phyloP scores from a whole-genome alignment of 2,329 filamentous ascomycete genomes.

The Clarireedia homoeocarpa region DNA sequence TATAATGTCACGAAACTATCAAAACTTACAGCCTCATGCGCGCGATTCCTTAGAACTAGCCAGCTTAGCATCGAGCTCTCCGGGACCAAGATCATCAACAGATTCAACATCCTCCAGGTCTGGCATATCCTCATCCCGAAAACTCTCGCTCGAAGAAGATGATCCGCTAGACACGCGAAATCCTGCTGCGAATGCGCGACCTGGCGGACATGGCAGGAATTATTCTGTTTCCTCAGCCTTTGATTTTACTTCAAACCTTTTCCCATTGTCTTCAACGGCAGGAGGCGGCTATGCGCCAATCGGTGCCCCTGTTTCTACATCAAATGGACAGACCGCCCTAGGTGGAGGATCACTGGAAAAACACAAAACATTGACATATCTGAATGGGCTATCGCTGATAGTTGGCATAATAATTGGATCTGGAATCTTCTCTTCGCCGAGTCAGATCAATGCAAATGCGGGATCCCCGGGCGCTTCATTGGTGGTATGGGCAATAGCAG shows the following conservation, averaged over 20 bases:
- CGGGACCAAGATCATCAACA: constrained; percentile 49
- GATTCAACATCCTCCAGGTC: constrained; percentile 72
- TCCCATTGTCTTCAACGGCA: constrained; percentile 79
- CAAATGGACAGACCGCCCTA: constrained; percentile 47
- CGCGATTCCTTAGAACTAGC: constrained; percentile 96
- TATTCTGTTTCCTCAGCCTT: constrained; percentile 92
- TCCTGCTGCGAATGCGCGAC: constrained; percentile 35
- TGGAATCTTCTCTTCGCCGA: constrained; percentile 91
- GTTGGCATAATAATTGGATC: constrained; percentile 92
- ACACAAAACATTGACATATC: constrained; percentile 88
- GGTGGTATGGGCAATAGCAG: constrained; percentile 86
- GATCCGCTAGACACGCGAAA: constrained; percentile 65
- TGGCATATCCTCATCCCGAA: constrained; percentile 87
- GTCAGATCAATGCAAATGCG: constrained; percentile 84
- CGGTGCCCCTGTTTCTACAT: constrained; percentile 60
- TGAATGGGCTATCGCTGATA: constrained; percentile 88
- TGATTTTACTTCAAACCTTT: constrained; percentile 89
- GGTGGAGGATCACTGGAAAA: constrained; percentile 83
- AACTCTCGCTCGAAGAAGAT: constrained; percentile 80
- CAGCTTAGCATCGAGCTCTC: constrained; percentile 81
- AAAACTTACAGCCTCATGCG: constrained; percentile 25
- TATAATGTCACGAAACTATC: constrained; percentile 27
- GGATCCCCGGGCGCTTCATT: constrained; percentile 86
- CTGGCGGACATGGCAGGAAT: constrained; percentile 50
- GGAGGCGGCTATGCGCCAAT: constrained; percentile 72